A percentile compares a stretch with the other conserved stretches of the same genome.
These are phyloP conservation scores for Fistulinella prunicolor DNA, from an alignment of 768 basidiomycete genomes.

Conservation along the genomic window DNA sequence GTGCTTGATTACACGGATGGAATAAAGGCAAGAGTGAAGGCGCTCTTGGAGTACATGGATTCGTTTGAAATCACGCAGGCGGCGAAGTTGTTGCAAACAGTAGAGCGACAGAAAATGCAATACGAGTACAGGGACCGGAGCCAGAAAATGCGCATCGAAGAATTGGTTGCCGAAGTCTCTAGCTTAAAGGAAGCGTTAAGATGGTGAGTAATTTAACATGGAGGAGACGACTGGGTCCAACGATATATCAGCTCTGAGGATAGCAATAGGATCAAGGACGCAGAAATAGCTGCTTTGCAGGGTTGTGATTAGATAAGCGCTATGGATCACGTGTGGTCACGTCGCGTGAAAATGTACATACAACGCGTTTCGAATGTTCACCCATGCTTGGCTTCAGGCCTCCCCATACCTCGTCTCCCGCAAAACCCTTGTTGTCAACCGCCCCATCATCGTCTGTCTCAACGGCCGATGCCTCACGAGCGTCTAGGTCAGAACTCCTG, in stretches of 20 bases:
- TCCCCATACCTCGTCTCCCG: slow-evolving; percentile 46
- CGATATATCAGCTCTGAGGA: slow-evolving; percentile 6
- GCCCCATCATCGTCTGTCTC: no score
- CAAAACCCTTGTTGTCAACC: slow-evolving; percentile 28
- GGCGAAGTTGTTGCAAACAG: slow-evolving; percentile 7
- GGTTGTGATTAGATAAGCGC: slow-evolving; percentile 24
- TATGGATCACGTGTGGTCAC: slow-evolving; percentile 23
- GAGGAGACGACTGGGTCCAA: no score
- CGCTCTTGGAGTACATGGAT: slow-evolving; percentile 25
- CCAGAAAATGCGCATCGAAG: slow-evolving; percentile 22
- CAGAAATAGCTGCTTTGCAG: slow-evolving; percentile 1
- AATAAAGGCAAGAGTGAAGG: slow-evolving; percentile 21
- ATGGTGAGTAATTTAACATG: slow-evolving; percentile 10
- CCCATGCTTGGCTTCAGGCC: slow-evolving; percentile 48
- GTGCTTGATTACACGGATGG: slow-evolving; percentile 25
- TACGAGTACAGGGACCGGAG: slow-evolving; percentile 22
- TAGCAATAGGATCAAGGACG: slow-evolving; percentile 8
- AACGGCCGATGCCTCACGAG: slow-evolving; percentile 45
- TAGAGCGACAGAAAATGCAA: slow-evolving; percentile 24
- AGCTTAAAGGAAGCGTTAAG: slow-evolving; percentile 15
- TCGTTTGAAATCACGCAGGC: slow-evolving; percentile 25
- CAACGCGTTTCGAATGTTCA: neutral
- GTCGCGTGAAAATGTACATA: slow-evolving; percentile 29
- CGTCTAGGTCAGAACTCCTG: slow-evolving; percentile 49
- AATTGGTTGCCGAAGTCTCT: slow-evolving; percentile 17